Base-by-base conservation (phyloP, 1,284 basidiomycete genomes). In the Sutorius eximius region DNA sequence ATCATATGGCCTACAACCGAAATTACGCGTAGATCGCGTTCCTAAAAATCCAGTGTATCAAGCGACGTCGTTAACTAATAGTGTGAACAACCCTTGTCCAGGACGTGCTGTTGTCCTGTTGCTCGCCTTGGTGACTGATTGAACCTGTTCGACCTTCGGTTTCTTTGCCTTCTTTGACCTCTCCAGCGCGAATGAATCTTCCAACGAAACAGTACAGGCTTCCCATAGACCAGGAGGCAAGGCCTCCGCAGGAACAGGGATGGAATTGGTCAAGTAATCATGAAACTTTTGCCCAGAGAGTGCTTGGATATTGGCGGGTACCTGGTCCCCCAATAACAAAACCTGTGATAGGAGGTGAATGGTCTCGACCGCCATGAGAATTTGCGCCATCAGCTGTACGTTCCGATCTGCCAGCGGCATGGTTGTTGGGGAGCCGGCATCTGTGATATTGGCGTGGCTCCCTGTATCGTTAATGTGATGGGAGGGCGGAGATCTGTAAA, bases 301-400 rank as follows among this genome's bases (percentile, higher is more conserved):
- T 2, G 65, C 60, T 42, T 77, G 73, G 24, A 75, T 75, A 38
- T 77, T 73, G 38, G 73, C 73, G 3, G 79, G 77, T 6, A 85
- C 69, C 1, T 69, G 68, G 15, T 79, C 69, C 16, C 75, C 64
- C 38, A 88, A 70, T 5, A 89, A 73, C 27, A 91, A 71, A 7
- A 81, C 75, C 60, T 90, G 82, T 0, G 80, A 72, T 20, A 91
- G 71, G 20, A 83, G 77, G 29, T 82, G 79, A 36, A 87, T 73
- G 29, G 77, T 76, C 52, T 87, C 83, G 18, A 88, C 65, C 2
- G 85, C 80, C 51, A 80, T 77, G 3, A 83, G 71, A 8, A 85
- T 63, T 62, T 93, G 90, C 0, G 90, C 87, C 41, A 82, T 77
- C 18, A 93, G 77, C 60, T 92, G 87, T 24, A 91, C 75, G 60